Base-by-base conservation (phyloP, 345 rosid species). In the Psidium friedrichsthalianum region DNA sequence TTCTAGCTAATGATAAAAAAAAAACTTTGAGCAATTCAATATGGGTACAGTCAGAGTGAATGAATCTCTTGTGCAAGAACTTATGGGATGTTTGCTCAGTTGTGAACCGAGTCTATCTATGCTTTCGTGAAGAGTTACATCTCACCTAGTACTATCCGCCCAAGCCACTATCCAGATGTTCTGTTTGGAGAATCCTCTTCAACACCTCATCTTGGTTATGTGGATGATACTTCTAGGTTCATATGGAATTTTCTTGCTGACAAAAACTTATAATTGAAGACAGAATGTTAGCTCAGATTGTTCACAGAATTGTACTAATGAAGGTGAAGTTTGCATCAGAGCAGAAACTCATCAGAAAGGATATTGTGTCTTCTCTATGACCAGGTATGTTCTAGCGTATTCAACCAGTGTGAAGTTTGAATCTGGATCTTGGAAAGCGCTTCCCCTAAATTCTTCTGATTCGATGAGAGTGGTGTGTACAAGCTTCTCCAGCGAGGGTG, bases 371-470 rank as follows among this genome's bases (percentile, higher is more conserved):
- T 81, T 86, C 87, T 96, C 99, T 51, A 85, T 85, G 6, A 87
- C 98, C 87, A 95, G 97, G 99, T 97, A 95, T 55, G 94, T 95
- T 61, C 99, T 98, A 10, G 98, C 99, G 14, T 97, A 97, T 90
- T 96, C 99, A 83, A 97, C 98, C 84, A 94, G 99, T 15, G 87
- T 97, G 92, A 94, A 86, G 87, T 92, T 87, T 61, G 98, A 93
- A 87, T 88, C 92, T 83, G 98, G 91, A 86, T 58, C 49, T 47
- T 96, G 99, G 99, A 89, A 69, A 11, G 85, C 96, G 83, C 84
- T 95, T 88, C 94, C 95, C 5, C 87, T 89, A 20, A 94, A 94
- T 89, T 86, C 93, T 11, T 92, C 98, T 0, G 98, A 96, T 83
- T 88, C 92, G 24, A 89, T 95, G 96, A 97, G 92, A 74, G 88